Conservation (phyloP, 2,329 filamentous ascomycete species). For the Grosmannia penicillata region DNA sequence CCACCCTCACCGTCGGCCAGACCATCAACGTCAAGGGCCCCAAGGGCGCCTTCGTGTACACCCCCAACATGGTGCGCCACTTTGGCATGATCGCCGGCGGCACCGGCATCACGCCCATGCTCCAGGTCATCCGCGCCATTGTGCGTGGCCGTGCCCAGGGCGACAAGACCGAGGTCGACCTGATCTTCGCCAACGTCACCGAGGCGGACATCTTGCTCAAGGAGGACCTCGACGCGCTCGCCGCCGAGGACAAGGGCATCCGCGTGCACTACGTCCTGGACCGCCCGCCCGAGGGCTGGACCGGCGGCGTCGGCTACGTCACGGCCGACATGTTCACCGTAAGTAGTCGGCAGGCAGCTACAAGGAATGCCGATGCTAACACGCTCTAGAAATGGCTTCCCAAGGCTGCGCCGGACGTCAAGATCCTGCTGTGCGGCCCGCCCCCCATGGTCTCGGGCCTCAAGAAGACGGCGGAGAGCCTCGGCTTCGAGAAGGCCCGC, state of each 20-base stretch:
- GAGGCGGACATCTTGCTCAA: constrained; percentile 81
- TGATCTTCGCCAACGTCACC: constrained; percentile 96
- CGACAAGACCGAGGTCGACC: constrained; percentile 77
- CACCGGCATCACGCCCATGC: constrained; percentile 96
- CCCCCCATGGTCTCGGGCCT: constrained; percentile 93
- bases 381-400: constrained; percentile 72
- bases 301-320: constrained; percentile 85
- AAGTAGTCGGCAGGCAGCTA: constrained; percentile 14
- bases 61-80: constrained; percentile 87
- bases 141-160: constrained; percentile 63
- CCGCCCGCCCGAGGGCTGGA: constrained; percentile 86
- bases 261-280: constrained; percentile 91
- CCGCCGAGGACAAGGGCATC: constrained; percentile 64
- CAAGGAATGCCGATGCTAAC: too few relatives aligned
- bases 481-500: constrained; percentile 83
- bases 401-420: constrained; percentile 71
- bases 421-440: constrained; percentile 87
- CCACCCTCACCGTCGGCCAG: constrained; percentile 67
- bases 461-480: constrained; percentile 84
- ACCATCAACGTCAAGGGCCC: constrained; percentile 83
- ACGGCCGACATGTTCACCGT: constrained; percentile 86
- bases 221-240: constrained; percentile 76
- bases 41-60: constrained; percentile 97
- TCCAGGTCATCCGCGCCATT: constrained; percentile 88
- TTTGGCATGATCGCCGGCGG: constrained; percentile 98